phyloP scores from a whole-genome alignment of 208 protist species.

The Acanthamoeba lenticulata region DNA sequence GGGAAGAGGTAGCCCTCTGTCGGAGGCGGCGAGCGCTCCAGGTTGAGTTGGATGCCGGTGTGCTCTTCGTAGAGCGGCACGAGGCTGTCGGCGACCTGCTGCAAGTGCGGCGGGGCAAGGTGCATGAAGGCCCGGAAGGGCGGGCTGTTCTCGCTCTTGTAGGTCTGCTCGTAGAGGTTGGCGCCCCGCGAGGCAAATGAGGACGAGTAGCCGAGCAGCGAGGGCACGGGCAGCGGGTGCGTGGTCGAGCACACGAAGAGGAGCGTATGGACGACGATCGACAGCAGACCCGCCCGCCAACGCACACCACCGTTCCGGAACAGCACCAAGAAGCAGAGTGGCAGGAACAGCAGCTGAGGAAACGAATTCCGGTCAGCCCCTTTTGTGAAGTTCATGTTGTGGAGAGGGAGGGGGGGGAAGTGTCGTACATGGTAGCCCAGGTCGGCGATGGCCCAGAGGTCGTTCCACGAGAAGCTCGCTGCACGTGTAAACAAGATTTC shows the following conservation, averaged over 20 bases:
- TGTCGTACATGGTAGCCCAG: background rate
- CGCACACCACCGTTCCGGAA: background rate
- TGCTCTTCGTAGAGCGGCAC: background rate
- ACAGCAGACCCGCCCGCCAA: background rate
- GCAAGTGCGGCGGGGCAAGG: background rate
- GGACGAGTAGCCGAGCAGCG: background rate
- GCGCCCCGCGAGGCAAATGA: background rate
- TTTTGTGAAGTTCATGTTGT: background rate
- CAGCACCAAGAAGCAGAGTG: conserved; percentile 16
- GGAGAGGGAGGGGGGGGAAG: background rate
- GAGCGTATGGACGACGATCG: background rate
- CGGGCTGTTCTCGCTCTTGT: background rate
- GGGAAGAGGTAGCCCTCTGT: background rate
- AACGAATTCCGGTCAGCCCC: background rate
- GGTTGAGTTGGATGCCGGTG: background rate
- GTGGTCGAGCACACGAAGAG: background rate
- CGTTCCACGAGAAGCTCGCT: background rate
- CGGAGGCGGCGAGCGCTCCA: background rate
- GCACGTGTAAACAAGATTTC: background rate
- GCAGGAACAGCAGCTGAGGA: background rate
- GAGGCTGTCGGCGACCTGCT: background rate
- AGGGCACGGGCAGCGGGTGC: background rate
- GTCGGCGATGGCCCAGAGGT: background rate
- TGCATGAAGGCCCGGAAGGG: conserved; percentile 9
- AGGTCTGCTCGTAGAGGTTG: background rate